These are phyloP conservation scores for Hibiscus syriacus DNA, from an alignment of 345 rosid genomes.

Conservation along the genomic window DNA sequence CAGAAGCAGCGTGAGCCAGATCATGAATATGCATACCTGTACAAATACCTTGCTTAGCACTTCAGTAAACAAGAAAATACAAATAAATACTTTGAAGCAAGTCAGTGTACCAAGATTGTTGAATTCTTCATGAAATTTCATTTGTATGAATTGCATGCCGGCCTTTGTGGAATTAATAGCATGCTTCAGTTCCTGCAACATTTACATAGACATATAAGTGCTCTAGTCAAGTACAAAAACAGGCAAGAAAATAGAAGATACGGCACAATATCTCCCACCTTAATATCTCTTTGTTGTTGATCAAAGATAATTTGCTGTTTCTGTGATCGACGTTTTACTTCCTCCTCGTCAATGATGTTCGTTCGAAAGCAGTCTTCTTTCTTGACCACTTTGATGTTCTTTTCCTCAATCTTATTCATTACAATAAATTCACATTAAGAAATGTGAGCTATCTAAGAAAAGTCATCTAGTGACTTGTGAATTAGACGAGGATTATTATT, in stretches of 20 bases:
- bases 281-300: slow-evolving; percentile 35
- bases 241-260: neutral
- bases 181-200: slow-evolving; percentile 59
- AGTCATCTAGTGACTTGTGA: neutral
- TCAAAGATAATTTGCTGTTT: slow-evolving; percentile 57
- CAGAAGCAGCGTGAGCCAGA: slow-evolving; percentile 89
- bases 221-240: neutral
- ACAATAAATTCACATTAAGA: slow-evolving; percentile 2
- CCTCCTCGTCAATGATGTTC: slow-evolving; percentile 35
- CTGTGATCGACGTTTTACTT: slow-evolving; percentile 31
- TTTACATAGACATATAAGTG: neutral
- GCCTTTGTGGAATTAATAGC: slow-evolving; percentile 61
- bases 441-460: neutral
- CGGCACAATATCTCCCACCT: slow-evolving; percentile 10
- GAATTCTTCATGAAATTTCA: slow-evolving; percentile 78
- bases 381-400: slow-evolving; percentile 32
- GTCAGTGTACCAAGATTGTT: slow-evolving; percentile 54
- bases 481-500: slow-evolving; percentile 11
- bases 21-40: slow-evolving; percentile 79
- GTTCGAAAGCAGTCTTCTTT: slow-evolving; percentile 38
- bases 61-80: neutral
- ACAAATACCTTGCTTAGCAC: neutral
- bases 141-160: slow-evolving; percentile 87
- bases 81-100: neutral
- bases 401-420: slow-evolving; percentile 51